Conservation (phyloP, 495 filamentous ascomycete species). For the Paragyromitra xinjiangensis region DNA sequence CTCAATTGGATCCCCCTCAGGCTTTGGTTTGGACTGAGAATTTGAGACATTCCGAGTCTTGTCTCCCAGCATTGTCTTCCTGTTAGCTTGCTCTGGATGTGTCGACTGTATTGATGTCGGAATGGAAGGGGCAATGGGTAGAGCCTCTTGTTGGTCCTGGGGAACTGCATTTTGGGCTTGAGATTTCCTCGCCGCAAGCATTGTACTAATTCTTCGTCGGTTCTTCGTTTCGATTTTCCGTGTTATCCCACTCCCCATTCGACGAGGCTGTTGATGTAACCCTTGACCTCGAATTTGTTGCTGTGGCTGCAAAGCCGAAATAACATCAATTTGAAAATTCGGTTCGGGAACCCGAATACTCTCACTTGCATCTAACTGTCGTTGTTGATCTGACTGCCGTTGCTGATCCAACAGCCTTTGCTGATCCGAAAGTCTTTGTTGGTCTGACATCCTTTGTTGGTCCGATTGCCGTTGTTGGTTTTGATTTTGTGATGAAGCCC, state of each 20-base stretch:
- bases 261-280: constrained; percentile 49
- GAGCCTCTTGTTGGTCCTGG: constrained; percentile 30
- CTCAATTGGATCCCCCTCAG: constrained; percentile 13
- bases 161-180: constrained; percentile 20
- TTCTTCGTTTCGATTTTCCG: constrained; percentile 48
- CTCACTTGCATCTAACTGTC: constrained; percentile 16
- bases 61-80: constrained; percentile 33
- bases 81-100: constrained; percentile 20
- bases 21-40: constrained; percentile 6
- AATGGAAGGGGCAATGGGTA: background rate
- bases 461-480: constrained; percentile 28
- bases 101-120: background rate
- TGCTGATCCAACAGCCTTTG: constrained; percentile 24
- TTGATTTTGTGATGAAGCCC: constrained; percentile 40
- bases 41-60: constrained; percentile 43
- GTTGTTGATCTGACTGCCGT: constrained; percentile 14
- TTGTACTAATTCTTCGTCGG: constrained; percentile 48
- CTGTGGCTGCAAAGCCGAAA: constrained; percentile 41
- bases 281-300: constrained; percentile 42
- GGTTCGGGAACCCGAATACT: constrained; percentile 22
- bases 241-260: constrained; percentile 37
- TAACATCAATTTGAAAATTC: constrained; percentile 47
- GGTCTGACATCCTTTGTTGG: constrained; percentile 31
- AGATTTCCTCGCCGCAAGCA: constrained; percentile 48
- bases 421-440: constrained; percentile 16